Conservation (phyloP, 805 yeast species). For the Nakazawaea holstii region DNA sequence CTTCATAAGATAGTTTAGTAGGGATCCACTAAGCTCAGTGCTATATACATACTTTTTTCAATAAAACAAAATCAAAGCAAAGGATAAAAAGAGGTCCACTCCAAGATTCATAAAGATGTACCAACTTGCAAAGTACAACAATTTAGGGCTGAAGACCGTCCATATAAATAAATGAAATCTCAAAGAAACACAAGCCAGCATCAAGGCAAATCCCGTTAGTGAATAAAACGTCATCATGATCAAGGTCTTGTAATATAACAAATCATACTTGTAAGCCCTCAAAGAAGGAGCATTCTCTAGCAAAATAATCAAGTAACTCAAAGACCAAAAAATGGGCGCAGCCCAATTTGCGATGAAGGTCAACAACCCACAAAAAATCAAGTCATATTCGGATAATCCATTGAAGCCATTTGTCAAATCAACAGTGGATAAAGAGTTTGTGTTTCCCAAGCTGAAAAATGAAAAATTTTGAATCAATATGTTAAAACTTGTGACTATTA, state of each 20-base stretch:
- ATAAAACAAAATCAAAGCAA: constrained; percentile 2
- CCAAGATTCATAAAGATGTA: constrained; percentile 41
- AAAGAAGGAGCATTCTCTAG: constrained; percentile 26
- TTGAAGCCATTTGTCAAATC: constrained; percentile 91
- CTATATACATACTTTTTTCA: background rate
- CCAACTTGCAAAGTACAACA: constrained; percentile 82
- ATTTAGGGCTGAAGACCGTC: constrained; percentile 96
- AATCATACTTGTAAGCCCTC: constrained; percentile 19
- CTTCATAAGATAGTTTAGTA: background rate
- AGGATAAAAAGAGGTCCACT: constrained; percentile 26
- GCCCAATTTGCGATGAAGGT: constrained; percentile 84
- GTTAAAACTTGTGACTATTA: constrained; percentile 26
- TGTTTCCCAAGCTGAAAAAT: constrained; percentile 84
- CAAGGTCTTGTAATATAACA: constrained; percentile 30
- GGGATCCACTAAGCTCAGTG: background rate
- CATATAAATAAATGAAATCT: constrained; percentile 89
- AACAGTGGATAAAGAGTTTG: constrained; percentile 87
- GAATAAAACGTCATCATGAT: constrained; percentile 50
- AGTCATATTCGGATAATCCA: constrained; percentile 69
- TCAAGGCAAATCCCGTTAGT: constrained; percentile 49
- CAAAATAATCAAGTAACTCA: constrained; percentile 36
- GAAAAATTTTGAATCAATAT: constrained; percentile 66
- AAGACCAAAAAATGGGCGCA: constrained; percentile 79
- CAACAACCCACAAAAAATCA: constrained; percentile 66
- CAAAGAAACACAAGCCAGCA: constrained; percentile 65